phyloP scores from a whole-genome alignment of 108 stramenopile species.

The Cylindrotheca fusiformis region DNA sequence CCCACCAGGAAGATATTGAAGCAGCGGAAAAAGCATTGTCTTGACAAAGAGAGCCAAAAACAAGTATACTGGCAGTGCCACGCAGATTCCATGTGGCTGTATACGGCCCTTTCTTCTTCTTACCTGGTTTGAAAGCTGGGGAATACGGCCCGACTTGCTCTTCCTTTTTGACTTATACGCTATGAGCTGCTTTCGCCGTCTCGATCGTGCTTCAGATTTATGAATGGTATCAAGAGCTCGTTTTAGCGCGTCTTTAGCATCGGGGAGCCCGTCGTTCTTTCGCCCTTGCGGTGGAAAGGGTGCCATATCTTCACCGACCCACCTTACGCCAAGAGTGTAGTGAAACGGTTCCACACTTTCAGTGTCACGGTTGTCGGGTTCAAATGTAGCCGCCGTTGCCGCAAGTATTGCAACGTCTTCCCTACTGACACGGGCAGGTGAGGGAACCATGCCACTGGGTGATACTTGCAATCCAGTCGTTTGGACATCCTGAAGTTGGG shows the following conservation, averaged over 20 bases:
- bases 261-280: conserved; percentile 25
- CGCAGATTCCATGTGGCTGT: conserved; percentile 42
- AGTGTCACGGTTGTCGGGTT: conserved; percentile 7
- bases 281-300: conserved; percentile 45
- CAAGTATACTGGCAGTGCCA: conserved; percentile 37
- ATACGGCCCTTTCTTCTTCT: conserved; percentile 10
- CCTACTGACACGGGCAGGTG: conserved; percentile 50
- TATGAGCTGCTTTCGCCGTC: conserved; percentile 3
- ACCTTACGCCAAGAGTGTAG: conserved; percentile 38
- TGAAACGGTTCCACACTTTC: conserved; percentile 30
- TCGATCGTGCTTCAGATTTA: conserved; percentile 15
- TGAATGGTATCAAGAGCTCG: conserved; percentile 1
- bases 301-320: conserved; percentile 37
- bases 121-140: neutral
- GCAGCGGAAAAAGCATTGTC: conserved; percentile 9
- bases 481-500: conserved; percentile 34
- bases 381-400: conserved; percentile 47
- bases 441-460: conserved; percentile 41
- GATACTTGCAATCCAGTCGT: conserved; percentile 58
- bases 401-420: conserved; percentile 80
- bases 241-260: conserved; percentile 19
- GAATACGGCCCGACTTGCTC: neutral
- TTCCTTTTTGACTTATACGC: neutral
- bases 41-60: conserved; percentile 16
- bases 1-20: conserved; percentile 22